Evolutionary conservation across 2,329 filamentous ascomycete genomes (phyloP), one percentile per base, ranked within the genome.

Genomic region (Huntiella abstrusa): DNA sequence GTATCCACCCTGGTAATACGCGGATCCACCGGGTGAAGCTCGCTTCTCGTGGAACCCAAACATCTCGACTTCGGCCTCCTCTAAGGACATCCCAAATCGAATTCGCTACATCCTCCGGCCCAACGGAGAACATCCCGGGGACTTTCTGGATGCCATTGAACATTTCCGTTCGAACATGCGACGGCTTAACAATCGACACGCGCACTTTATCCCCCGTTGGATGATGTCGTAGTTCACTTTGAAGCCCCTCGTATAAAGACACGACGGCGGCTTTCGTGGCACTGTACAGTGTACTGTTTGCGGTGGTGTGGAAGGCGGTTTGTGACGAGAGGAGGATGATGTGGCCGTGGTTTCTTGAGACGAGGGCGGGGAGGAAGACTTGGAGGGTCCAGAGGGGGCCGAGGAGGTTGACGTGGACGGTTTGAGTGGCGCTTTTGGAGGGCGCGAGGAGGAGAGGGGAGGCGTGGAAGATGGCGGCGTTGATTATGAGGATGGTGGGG

Each of bases 271-370:
- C 64, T 59, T 80, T 80, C 45, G 64, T 68, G 3, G 69, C 64
- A 0, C 63, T 62, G 58, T 80, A 80, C 56, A 79, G 73, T 7
- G 73, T 67, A 61, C 77, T 67, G 47, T 64, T 64, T 1, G 73
- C 68, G 0, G 69, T 65, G 4, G 67, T 60, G 6, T 70, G 51
- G 55, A 69, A 75, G 15, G 67, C 69, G 0, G 74, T 73, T 38
- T 70, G 61, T 1, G 53, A 55, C 5, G 75, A 70, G 17, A 77
- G 64, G 1, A 72, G 76, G 38, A 77, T 69, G 39, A 78, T 55
- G 62, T 75, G 73, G 15, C 75, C 73, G 58, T 77, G 73, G 57
- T 76, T 73, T 2, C 54, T 54, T 10, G 56, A 53, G 33, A 72
- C 57, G 62, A 78, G 73, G 34, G 58, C 53, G 0, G 73, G 73